Conservation (phyloP, 2,329 filamentous ascomycete genomes). For the Hypoxylon sp. region DNA sequence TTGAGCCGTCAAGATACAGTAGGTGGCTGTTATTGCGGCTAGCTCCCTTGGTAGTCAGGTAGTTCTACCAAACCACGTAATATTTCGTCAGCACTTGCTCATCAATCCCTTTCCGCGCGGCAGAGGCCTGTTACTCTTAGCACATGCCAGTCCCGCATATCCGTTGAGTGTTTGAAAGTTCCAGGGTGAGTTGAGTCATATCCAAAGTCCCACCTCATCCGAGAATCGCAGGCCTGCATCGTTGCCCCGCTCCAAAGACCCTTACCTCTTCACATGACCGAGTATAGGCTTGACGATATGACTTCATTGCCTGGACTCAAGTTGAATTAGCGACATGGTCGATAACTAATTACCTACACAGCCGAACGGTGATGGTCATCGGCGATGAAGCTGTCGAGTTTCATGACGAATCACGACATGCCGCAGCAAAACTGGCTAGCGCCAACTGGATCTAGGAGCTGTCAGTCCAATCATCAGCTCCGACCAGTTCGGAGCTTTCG, state of each 20-base stretch:
- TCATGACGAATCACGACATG: conserved; percentile 11
- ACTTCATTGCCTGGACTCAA: conserved; percentile 8
- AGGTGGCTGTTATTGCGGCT: conserved; percentile 24
- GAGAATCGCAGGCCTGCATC: conserved; percentile 29
- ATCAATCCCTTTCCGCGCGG: conserved; percentile 27
- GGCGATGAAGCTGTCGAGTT: conserved; percentile 12
- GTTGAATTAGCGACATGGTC: conserved; percentile 5
- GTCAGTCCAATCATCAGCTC: conserved; percentile 22
- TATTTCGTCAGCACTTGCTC: conserved; percentile 40
- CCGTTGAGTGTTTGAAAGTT: conserved; percentile 2
- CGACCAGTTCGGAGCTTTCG: conserved; percentile 20
- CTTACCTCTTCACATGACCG: conserved; percentile 25
- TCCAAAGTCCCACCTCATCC: conserved; percentile 35
- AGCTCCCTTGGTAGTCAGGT: conserved; percentile 19
- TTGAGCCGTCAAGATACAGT: conserved; percentile 24
- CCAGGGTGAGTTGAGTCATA: conserved; percentile 34
- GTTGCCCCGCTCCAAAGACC: conserved; percentile 29
- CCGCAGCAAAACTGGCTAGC: conserved; percentile 10
- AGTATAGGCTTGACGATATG: conserved; percentile 12
- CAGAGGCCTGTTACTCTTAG: conserved; percentile 25
- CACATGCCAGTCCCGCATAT: conserved; percentile 30
- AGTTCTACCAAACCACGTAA: conserved; percentile 38
- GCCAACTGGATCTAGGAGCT: conserved; percentile 16
- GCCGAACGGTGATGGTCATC: conserved; percentile 17
- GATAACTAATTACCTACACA: conserved; percentile 11